A percentile compares a stretch with the other conserved stretches of the same genome.
Conservation (phyloP, 192 early-diverging fungal species). For the Lunasporangiospora selenospora region DNA sequence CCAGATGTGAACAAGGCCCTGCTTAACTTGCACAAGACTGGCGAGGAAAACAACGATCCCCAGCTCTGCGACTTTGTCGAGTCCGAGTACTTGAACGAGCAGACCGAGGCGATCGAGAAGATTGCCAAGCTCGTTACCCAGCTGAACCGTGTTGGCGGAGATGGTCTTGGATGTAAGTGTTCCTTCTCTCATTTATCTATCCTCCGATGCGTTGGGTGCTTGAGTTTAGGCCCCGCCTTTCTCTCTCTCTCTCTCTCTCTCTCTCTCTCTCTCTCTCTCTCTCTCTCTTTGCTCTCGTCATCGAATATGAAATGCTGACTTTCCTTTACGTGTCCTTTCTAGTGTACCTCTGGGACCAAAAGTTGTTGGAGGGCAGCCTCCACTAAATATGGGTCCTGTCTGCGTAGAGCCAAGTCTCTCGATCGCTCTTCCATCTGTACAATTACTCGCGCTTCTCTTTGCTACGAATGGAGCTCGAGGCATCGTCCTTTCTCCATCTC, state of each 20-base stretch:
- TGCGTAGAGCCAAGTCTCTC: background rate
- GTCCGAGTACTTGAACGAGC: constrained; percentile 56
- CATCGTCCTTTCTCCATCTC: too few relatives aligned
- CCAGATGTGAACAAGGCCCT: constrained; percentile 66
- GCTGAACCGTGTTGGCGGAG: constrained; percentile 61
- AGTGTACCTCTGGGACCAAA: constrained; percentile 65
- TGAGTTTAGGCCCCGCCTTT: background rate
- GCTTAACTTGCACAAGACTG: constrained; percentile 60
- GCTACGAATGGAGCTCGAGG: too few relatives aligned
- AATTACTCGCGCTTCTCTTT: too few relatives aligned
- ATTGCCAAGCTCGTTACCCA: constrained; percentile 62
- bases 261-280: background rate
- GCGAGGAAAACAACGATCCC: constrained; percentile 57
- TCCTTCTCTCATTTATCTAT: background rate
- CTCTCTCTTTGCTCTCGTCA: background rate
- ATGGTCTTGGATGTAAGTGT: constrained; percentile 47
- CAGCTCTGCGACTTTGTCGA: constrained; percentile 64
- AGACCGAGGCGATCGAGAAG: constrained; percentile 62
- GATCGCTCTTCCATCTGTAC: background rate
- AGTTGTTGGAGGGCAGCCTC: constrained; percentile 44
- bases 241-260: constrained; percentile 1
- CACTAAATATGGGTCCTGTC: too few relatives aligned
- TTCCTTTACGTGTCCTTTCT: background rate
- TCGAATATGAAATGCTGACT: too few relatives aligned
- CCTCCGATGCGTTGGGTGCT: background rate